These are phyloP conservation scores for Scheffersomyces lignosus DNA, from an alignment of 805 yeast genomes.

Conservation along the genomic window DNA sequence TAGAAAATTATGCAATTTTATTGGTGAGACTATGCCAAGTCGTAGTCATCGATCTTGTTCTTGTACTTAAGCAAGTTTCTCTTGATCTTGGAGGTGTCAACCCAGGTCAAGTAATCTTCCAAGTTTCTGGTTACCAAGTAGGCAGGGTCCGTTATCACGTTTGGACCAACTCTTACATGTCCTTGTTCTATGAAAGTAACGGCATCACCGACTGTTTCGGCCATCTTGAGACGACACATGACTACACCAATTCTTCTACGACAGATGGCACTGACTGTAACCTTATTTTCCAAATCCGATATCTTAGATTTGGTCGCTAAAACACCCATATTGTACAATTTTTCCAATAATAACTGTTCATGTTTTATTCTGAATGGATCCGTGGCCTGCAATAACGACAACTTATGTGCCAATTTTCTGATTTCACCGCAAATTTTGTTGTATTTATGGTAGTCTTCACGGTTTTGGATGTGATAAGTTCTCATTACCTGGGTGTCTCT, in stretches of 20 bases:
- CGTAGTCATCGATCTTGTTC: slow-evolving; percentile 66
- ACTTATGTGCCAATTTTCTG: slow-evolving; percentile 80
- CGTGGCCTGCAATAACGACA: slow-evolving; percentile 80
- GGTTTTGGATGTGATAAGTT: slow-evolving; percentile 86
- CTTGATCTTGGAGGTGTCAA: slow-evolving; percentile 92
- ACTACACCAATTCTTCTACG: slow-evolving; percentile 91
- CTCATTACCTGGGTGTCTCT: slow-evolving; percentile 97
- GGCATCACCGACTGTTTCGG: slow-evolving; percentile 84
- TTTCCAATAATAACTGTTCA: slow-evolving; percentile 84
- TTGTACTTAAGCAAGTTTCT: slow-evolving; percentile 83
- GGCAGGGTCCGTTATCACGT: slow-evolving; percentile 93
- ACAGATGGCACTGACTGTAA: slow-evolving; percentile 90
- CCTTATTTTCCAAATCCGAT: slow-evolving; percentile 86
- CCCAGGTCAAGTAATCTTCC: slow-evolving; percentile 98
- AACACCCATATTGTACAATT: slow-evolving; percentile 85
- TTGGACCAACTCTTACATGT: slow-evolving; percentile 96
- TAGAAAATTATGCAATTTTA: too few species aligned
- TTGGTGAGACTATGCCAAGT: slow-evolving; percentile 46
- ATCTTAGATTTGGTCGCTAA: slow-evolving; percentile 86
- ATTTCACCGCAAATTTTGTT: slow-evolving; percentile 91
- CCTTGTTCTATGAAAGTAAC: slow-evolving; percentile 94
- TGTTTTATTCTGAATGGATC: slow-evolving; percentile 88
- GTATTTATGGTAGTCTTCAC: slow-evolving; percentile 95
- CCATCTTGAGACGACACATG: slow-evolving; percentile 93
- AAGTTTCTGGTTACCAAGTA: slow-evolving; percentile 86